Conservation (phyloP, 2,329 filamentous ascomycete genomes). For the Fusarium sp. region DNA sequence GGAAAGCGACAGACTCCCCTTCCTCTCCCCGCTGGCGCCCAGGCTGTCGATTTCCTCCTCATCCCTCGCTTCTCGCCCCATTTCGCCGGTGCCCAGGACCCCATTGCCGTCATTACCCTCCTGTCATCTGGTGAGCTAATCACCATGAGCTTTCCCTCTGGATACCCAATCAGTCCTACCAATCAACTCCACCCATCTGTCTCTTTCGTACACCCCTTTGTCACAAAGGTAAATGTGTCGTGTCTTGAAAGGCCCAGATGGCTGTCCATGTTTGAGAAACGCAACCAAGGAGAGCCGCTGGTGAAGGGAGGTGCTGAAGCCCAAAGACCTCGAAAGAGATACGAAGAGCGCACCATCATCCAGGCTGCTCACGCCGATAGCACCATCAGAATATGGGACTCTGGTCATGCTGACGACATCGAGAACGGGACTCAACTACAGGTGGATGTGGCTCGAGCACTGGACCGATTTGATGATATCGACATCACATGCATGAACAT, state of each 20-base stretch:
- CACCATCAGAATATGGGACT: constrained; percentile 92
- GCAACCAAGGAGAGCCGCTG: constrained; percentile 81
- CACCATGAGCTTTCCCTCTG: constrained; percentile 91
- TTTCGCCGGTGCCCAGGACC: constrained; percentile 89
- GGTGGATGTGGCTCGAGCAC: constrained; percentile 84
- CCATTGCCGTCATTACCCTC: constrained; percentile 83
- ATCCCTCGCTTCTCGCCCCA: constrained; percentile 87
- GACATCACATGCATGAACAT: constrained; percentile 85
- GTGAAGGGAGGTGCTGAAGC: constrained; percentile 83
- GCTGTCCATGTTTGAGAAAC: constrained; percentile 90
- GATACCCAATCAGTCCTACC: constrained; percentile 89
- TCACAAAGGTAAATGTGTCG: constrained; percentile 78
- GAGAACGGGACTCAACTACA: constrained; percentile 87
- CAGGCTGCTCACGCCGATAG: constrained; percentile 92
- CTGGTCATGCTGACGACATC: constrained; percentile 90
- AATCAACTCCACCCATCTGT: constrained; percentile 92
- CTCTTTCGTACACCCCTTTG: constrained; percentile 90
- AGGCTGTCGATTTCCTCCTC: constrained; percentile 83
- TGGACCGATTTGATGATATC: constrained; percentile 82
- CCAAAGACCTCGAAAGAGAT: constrained; percentile 76
- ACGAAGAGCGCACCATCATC: constrained; percentile 85
- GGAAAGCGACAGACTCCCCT: constrained; percentile 80
- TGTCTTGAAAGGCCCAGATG: constrained; percentile 82
- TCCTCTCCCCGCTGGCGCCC: constrained; percentile 80
- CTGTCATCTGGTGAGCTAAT: constrained; percentile 89